Percentiles rank a stretch among this genome's conserved stretches.
These are phyloP conservation scores for Termitomyces bulborhizus DNA, from an alignment of 768 basidiomycete species.

Conservation along the genomic window DNA sequence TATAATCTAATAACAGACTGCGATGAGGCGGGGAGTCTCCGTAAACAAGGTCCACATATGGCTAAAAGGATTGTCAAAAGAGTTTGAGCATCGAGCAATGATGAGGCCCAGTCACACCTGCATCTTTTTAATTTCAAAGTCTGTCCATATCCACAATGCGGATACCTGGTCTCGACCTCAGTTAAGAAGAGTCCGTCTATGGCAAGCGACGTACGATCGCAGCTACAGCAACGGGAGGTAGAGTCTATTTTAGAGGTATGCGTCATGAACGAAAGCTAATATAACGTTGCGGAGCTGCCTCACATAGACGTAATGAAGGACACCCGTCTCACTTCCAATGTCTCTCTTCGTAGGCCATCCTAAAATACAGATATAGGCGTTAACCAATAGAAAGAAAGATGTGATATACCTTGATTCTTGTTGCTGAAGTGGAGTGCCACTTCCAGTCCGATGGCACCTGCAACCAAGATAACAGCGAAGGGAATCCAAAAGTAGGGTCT, in stretches of 20 bases:
- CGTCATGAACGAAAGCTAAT: neutral
- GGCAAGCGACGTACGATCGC: slow-evolving; percentile 29
- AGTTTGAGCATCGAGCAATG: neutral
- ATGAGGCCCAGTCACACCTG: slow-evolving; percentile 27
- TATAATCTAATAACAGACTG: slow-evolving; percentile 50
- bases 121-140: slow-evolving; percentile 51
- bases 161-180: slow-evolving; percentile 26
- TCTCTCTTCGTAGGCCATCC: slow-evolving; percentile 38
- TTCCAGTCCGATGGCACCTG: slow-evolving; percentile 38
- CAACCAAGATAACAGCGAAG: slow-evolving; percentile 30
- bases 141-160: slow-evolving; percentile 51
- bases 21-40: slow-evolving; percentile 48
- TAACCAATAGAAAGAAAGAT: neutral
- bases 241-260: slow-evolving; percentile 27
- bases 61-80: slow-evolving; percentile 22
- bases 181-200: neutral
- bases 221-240: slow-evolving; percentile 46
- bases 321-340: slow-evolving; percentile 23
- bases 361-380: slow-evolving; percentile 10
- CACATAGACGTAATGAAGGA: slow-evolving; percentile 52
- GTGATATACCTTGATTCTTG: slow-evolving; percentile 33
- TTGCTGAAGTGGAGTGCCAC: slow-evolving; percentile 40
- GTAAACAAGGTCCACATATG: slow-evolving; percentile 52
- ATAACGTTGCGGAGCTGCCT: slow-evolving; percentile 13
- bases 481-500: slow-evolving; percentile 41